Evolutionary conservation across 2,329 filamentous ascomycete genomes (phyloP), one percentile per base, ranked within the genome.

Genomic region (Aschersonia sp.): DNA sequence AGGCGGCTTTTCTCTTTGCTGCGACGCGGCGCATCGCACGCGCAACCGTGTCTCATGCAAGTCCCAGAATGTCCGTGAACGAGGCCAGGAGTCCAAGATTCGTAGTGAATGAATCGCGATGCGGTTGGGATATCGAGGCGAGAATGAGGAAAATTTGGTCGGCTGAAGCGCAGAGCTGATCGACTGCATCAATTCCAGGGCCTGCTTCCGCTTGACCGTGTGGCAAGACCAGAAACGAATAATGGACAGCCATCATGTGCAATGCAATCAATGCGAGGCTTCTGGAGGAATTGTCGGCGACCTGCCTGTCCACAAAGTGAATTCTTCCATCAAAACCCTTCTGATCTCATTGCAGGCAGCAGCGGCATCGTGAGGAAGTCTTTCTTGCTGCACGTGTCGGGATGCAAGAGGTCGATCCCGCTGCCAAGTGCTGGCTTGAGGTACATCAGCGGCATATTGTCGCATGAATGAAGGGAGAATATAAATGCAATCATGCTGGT

Each of bases 221-320:
- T 6, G 54, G 50, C 6, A 44, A 42, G 10, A 42, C 50, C 5
- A 60, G 60, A 45, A 64, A 64, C 7, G 64, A 52, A 44, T 60
- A 57, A 33, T 64, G 62, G 6, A 63, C 55, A n/a, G 57, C 55
- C 52, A 64, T 58, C 43, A 54, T 57, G 46, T 64, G 60, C 39
- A 64, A 60, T 12, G 60, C 55, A 4, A 55, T 50, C n/a, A 62
- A 49, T 7, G 63, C 56, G 4, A 63, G 44, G 30, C 51, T 58
- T 10, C 53, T 52, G 2, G 58, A 57, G 4, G 55, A 54, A 5
- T 46, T 49, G 22, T 60, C 55, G 6, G 53, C 54, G 14, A 55
- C 54, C 45, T 57, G 52, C 10, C 47, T 51, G 43, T 50, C 50
- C 31, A 57, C 53, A 32, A 55, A 45, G 46, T 56, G 53, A 46